These are phyloP conservation scores for Colletotrichum tropicale DNA, from an alignment of 2,329 filamentous ascomycete genomes.

Conservation along the genomic window DNA sequence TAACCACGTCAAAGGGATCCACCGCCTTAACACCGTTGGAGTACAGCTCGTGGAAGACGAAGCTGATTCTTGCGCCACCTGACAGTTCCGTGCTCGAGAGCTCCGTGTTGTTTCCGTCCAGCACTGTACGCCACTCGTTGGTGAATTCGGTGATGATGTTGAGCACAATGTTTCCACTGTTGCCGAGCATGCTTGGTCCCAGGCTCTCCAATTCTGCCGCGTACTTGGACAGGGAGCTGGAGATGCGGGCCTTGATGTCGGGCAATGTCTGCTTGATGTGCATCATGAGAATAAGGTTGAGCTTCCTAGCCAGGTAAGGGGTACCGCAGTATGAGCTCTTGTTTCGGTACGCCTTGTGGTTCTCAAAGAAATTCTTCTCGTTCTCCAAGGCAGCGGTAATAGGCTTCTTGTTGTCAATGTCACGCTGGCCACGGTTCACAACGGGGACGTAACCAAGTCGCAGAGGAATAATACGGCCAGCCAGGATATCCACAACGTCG, in stretches of 20 bases:
- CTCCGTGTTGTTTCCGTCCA: conserved; percentile 97
- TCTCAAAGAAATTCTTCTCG: conserved; percentile 97
- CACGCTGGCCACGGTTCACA: conserved; percentile 95
- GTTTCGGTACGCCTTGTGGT: conserved; percentile 97
- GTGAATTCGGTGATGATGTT: conserved; percentile 99
- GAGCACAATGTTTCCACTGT: conserved; percentile 93
- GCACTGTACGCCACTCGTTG: conserved; percentile 93
- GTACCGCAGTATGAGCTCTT: conserved; percentile 99
- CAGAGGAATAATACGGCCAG: conserved; percentile 94
- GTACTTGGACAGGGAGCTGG: conserved; percentile 94
- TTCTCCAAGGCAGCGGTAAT: conserved; percentile 90
- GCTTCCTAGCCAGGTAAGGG: conserved; percentile 92
- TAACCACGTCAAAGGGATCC: conserved; percentile 96
- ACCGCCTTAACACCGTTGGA: conserved; percentile 97
- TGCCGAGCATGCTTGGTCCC: conserved; percentile 93
- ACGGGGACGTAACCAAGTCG: conserved; percentile 95
- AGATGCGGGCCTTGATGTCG: conserved; percentile 96
- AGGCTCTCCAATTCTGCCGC: conserved; percentile 78
- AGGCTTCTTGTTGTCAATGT: conserved; percentile 97
- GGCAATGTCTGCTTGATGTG: conserved; percentile 99
- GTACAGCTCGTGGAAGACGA: conserved; percentile 99
- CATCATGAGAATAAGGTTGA: conserved; percentile 99
- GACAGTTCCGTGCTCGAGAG: conserved; percentile 93
- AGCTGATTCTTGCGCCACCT: conserved; percentile 96
- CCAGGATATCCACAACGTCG: conserved; percentile 97